Evolutionary conservation across 257 asterid genomes (phyloP).

Genomic region (Rehmannia glutinosa): DNA sequence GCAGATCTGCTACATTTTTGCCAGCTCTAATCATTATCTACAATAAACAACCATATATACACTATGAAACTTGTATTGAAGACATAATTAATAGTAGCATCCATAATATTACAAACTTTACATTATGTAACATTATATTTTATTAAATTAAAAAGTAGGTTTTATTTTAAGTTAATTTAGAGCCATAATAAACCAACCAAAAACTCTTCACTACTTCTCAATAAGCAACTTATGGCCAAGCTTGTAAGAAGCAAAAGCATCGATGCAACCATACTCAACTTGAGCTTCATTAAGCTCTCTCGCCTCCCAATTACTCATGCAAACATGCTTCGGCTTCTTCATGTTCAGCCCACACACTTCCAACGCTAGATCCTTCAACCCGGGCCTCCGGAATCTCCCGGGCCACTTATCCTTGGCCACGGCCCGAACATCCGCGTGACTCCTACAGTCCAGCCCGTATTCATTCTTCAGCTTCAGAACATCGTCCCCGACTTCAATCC

Average conservation of each 20-base stretch:
- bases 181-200: too few relatives aligned
- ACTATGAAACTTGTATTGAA: too few relatives aligned
- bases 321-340: conserved; percentile 50
- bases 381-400: conserved; percentile 41
- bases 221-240: conserved; percentile 37
- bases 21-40: too few relatives aligned
- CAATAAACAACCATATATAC: too few relatives aligned
- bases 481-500: conserved; percentile 53
- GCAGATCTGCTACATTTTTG: too few relatives aligned
- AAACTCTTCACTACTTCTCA: background rate
- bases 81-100: too few relatives aligned
- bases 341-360: conserved; percentile 43
- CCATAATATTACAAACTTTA: too few relatives aligned
- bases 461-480: conserved; percentile 41
- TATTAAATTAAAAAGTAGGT: too few relatives aligned
- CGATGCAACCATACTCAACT: conserved; percentile 64
- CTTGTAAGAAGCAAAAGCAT: conserved; percentile 75
- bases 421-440: conserved; percentile 25
- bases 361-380: conserved; percentile 57
- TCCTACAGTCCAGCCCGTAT: conserved; percentile 47
- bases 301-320: conserved; percentile 67
- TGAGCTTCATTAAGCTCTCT: conserved; percentile 37
- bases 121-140: too few relatives aligned
- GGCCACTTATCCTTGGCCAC: conserved; percentile 49
- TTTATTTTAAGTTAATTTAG: too few relatives aligned